A percentile compares a stretch with the other conserved stretches of the same genome.
Conservation (phyloP, 495 filamentous ascomycete species). For the Halenospora varia region DNA sequence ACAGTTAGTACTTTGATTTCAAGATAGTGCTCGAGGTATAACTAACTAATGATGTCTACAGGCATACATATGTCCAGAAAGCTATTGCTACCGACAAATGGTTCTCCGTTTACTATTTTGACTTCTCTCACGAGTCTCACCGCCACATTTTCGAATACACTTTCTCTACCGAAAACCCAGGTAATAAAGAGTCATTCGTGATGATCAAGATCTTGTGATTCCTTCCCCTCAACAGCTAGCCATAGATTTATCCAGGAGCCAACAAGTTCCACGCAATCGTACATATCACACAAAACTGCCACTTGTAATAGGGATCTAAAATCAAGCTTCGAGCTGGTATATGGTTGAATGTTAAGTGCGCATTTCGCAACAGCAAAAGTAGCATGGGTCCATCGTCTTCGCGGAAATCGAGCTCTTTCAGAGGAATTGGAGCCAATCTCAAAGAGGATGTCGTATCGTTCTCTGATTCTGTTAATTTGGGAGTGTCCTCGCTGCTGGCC, state of each 20-base stretch:
- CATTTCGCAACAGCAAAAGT: not conserved
- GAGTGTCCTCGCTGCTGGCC: not conserved
- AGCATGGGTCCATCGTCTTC: not conserved
- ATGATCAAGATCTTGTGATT: not conserved
- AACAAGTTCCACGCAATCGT: not conserved
- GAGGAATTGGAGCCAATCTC: too few relatives aligned
- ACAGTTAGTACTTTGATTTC: too few relatives aligned
- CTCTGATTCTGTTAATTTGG: not conserved
- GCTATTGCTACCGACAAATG: too few relatives aligned
- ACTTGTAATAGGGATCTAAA: not conserved
- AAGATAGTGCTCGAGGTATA: too few relatives aligned
- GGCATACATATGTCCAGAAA: too few relatives aligned
- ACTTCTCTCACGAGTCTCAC: not conserved
- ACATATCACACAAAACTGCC: conserved; percentile 2
- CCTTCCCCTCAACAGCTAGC: not conserved
- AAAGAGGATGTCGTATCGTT: not conserved
- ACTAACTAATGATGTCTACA: too few relatives aligned
- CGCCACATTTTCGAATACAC: not conserved
- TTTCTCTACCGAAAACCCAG: conserved; percentile 4
- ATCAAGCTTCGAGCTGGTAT: not conserved
- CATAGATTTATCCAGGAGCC: not conserved
- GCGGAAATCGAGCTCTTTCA: too few relatives aligned
- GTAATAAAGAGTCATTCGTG: conserved; percentile 1
- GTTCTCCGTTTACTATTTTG: too few relatives aligned
- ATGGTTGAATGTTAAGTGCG: not conserved